These are phyloP conservation scores for Coemansia sp. DNA, from an alignment of 192 early-diverging fungal genomes.

Conservation along the genomic window DNA sequence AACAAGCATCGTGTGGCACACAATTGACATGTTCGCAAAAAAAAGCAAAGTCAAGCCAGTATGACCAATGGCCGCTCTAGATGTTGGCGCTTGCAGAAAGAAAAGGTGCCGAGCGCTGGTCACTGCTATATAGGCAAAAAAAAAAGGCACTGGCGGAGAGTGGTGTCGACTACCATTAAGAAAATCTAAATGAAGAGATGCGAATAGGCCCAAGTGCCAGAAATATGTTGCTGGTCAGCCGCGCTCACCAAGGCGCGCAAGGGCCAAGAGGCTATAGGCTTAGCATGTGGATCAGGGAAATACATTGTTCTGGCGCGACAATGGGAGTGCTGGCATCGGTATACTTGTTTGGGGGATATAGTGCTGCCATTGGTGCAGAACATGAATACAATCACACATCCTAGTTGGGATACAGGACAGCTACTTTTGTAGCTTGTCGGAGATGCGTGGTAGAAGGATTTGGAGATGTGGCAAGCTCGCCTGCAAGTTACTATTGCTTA, in stretches of 20 bases:
- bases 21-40: background rate
- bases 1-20: background rate
- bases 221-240: background rate
- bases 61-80: background rate
- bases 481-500: conserved; percentile 8
- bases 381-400: conserved; percentile 5
- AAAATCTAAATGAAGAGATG: background rate
- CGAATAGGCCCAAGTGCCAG: background rate
- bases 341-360: conserved; percentile 8
- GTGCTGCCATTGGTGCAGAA: background rate
- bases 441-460: background rate
- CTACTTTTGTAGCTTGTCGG: background rate
- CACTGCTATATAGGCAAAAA: background rate
- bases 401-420: background rate
- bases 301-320: conserved; percentile 5
- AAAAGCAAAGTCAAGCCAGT: background rate
- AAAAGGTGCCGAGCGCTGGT: background rate
- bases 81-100: background rate
- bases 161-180: background rate
- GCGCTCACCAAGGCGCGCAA: background rate
- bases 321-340: conserved; percentile 10
- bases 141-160: background rate
- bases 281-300: conserved; percentile 10
- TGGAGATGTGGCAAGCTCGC: background rate
- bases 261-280: background rate